These are phyloP conservation scores for Cladosporium colombiae DNA, from an alignment of 2,329 filamentous ascomycete genomes.

Conservation along the genomic window DNA sequence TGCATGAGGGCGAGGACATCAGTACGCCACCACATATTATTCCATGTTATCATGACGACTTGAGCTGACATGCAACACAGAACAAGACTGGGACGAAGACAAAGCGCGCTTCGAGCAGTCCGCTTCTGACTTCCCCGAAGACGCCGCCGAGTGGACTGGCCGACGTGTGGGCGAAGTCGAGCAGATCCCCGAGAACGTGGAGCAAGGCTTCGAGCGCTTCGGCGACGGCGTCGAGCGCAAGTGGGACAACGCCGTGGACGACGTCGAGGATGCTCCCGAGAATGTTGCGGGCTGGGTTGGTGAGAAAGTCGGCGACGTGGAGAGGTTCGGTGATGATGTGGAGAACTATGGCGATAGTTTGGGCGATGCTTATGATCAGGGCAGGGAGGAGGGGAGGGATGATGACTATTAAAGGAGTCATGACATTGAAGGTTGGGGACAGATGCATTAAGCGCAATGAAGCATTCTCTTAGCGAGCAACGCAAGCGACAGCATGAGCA, in stretches of 20 bases:
- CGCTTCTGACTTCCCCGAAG: slow-evolving; percentile 45
- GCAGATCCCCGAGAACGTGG: slow-evolving; percentile 39
- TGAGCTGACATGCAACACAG: neutral
- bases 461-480: neutral
- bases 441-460: neutral
- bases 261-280: slow-evolving; percentile 41
- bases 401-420: neutral
- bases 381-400: slow-evolving; percentile 38
- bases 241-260: slow-evolving; percentile 37
- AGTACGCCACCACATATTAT: slow-evolving; percentile 28
- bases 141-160: slow-evolving; percentile 40
- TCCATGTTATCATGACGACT: neutral
- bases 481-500: neutral
- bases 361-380: slow-evolving; percentile 47
- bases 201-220: slow-evolving; percentile 37
- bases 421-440: too few relatives aligned
- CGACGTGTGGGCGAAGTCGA: slow-evolving; percentile 40
- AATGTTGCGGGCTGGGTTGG: slow-evolving; percentile 42
- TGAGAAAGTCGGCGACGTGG: slow-evolving; percentile 45
- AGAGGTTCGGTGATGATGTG: slow-evolving; percentile 46
- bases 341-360: slow-evolving; percentile 43
- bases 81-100: slow-evolving; percentile 24
- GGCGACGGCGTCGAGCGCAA: slow-evolving; percentile 36
- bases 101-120: slow-evolving; percentile 30
- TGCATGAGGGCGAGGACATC: slow-evolving; percentile 49